Conservation (phyloP, 2,329 filamentous ascomycete species). For the Westerdykella sp. region DNA sequence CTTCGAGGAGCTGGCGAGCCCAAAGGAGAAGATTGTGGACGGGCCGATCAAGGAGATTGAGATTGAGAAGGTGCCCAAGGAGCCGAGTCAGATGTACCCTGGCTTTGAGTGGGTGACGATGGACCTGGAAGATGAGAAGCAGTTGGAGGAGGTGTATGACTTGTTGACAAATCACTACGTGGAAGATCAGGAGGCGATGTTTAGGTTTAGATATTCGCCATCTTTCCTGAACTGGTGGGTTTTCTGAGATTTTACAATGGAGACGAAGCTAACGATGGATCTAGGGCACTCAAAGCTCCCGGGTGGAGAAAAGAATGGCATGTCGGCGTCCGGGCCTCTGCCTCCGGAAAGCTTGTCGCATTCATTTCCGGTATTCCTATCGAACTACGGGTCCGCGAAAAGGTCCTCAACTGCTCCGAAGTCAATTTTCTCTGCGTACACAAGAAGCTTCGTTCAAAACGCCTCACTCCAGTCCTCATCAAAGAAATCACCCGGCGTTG, state of each 20-base stretch:
- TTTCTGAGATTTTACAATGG: neutral
- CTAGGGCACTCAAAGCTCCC: slow-evolving; percentile 84
- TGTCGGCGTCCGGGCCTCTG: slow-evolving; percentile 78
- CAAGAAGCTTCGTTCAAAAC: slow-evolving; percentile 93
- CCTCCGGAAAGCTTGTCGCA: slow-evolving; percentile 81
- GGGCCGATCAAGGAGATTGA: slow-evolving; percentile 79
- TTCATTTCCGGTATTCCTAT: slow-evolving; percentile 94
- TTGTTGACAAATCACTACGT: slow-evolving; percentile 92
- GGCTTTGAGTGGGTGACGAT: slow-evolving; percentile 94
- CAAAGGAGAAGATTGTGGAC: slow-evolving; percentile 51
- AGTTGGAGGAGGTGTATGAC: slow-evolving; percentile 84
- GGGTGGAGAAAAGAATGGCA: slow-evolving; percentile 95
- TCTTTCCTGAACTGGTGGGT: slow-evolving; percentile 81
- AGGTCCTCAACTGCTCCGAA: slow-evolving; percentile 71
- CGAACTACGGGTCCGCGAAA: slow-evolving; percentile 70
- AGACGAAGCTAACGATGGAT: slow-evolving; percentile 6
- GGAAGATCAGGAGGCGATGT: slow-evolving; percentile 94
- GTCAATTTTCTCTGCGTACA: slow-evolving; percentile 98
- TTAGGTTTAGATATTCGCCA: slow-evolving; percentile 91
- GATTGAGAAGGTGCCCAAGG: slow-evolving; percentile 70
- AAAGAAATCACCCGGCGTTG: slow-evolving; percentile 94
- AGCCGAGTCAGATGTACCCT: slow-evolving; percentile 63
- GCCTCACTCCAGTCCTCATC: slow-evolving; percentile 88
- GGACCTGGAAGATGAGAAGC: slow-evolving; percentile 70
- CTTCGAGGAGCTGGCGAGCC: slow-evolving; percentile 52